These are phyloP conservation scores for Capsicum chinense DNA, from an alignment of 257 asterid genomes.

Conservation along the genomic window DNA sequence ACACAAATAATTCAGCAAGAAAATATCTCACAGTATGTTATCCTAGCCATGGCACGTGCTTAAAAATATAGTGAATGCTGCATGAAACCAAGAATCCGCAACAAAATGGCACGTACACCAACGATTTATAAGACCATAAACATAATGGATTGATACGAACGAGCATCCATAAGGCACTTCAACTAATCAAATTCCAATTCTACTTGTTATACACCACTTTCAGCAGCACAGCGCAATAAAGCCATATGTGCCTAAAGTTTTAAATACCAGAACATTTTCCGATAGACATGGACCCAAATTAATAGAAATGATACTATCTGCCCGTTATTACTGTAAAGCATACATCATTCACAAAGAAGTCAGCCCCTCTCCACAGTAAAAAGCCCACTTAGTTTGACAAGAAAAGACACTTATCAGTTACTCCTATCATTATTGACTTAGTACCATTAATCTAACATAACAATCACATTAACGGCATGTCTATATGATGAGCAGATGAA, in stretches of 20 bases:
- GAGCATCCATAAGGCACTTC: not conserved
- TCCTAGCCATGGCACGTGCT: not conserved
- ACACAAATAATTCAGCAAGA: constrained; percentile 35
- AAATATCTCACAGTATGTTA: not conserved
- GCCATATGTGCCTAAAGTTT: not conserved
- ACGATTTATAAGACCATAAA: not conserved
- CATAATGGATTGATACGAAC: not conserved
- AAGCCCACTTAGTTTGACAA: not conserved
- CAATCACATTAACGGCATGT: not conserved
- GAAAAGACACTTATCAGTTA: not conserved
- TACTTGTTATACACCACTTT: constrained; percentile 13
- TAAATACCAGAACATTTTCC: not conserved
- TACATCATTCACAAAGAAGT: not conserved
- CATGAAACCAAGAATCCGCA: not conserved
- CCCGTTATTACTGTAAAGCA: not conserved
- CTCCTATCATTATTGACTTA: not conserved
- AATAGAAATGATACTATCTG: not conserved
- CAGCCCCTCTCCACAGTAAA: not conserved
- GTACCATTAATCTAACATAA: constrained; percentile 4
- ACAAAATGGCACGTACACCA: not conserved
- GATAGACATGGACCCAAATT: not conserved
- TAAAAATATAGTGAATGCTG: constrained; percentile 6
- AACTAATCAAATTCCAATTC: not conserved
- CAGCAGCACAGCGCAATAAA: constrained; percentile 9
- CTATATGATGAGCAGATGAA: too few species aligned